Evolutionary conservation across 1,284 basidiomycete species (phyloP), one percentile per base, ranked within the genome.

Genomic region (Moesziomyces parantarcticus): DNA sequence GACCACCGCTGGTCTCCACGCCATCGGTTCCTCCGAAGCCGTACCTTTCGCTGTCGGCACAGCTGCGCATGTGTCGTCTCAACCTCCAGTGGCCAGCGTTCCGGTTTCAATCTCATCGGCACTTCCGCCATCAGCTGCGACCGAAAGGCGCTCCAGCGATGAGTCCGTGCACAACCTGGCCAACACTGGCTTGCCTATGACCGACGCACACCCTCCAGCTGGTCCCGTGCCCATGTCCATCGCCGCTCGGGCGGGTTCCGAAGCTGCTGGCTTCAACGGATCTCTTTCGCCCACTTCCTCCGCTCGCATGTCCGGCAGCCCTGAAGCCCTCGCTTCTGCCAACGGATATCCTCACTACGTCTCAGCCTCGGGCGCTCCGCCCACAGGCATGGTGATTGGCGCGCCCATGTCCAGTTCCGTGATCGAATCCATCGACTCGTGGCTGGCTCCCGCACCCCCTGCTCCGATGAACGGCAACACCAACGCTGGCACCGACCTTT

Each of bases 281-380:
- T 62, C 59, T 18, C 47, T 58, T 23, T 68, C 65, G 40, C 59
- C 65, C 36, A 62, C 42, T 29, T 68, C 65, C 8, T 68, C 65
- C 8, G 55, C 58, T 9, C 54, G 59, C 29, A 47, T 55, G 51
- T 62, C 65, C 3, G 44, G 51, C 40, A 68, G 65, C 25, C 59
- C 65, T 3, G 58, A 61, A 14, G 39, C 23, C 25, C 11, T 58
- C 29, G 41, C 5, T 39, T 39, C 16, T 23, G 50, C 3, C 59
- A 41, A 3, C 29, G 21, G 13, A 2, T 50, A 50, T 26, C 48
- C 48, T 3, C 23, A 51, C 0, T 61, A 58, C 36, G 46, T 47
- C 18, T 16, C 51, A 7, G 23, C 65, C 8, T 14, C 55, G 9
- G 36, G 44, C 5, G 50, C 50, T 49, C 59, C 64, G 16, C 58